A percentile compares a stretch with the other conserved stretches of the same genome.
These are phyloP conservation scores for Phaeotremella skinneri DNA, from an alignment of 768 basidiomycete species.

Conservation along the genomic window DNA sequence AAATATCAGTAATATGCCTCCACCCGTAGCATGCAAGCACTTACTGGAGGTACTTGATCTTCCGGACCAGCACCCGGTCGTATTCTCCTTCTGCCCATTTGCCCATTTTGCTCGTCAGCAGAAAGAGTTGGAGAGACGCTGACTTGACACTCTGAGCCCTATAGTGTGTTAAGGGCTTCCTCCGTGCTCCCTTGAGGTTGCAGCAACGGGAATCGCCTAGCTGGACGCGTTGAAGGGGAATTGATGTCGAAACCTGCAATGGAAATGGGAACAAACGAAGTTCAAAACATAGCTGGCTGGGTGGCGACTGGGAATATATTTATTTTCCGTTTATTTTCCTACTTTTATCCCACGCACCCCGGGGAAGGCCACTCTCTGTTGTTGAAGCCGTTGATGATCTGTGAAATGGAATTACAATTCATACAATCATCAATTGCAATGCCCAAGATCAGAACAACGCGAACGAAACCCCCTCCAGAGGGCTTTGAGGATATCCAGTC, in stretches of 20 bases:
- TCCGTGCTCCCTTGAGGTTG: conserved; percentile 6
- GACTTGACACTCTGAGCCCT: neutral
- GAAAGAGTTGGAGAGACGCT: neutral
- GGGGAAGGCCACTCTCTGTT: too few relatives aligned
- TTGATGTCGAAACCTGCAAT: neutral
- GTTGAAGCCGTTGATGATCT: too few relatives aligned
- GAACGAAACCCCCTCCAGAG: conserved; percentile 92
- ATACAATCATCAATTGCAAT: conserved; percentile 54
- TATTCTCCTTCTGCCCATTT: conserved; percentile 29
- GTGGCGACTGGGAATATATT: neutral
- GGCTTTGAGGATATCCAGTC: conserved; percentile 86
- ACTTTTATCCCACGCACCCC: too few relatives aligned
- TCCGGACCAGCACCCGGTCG: conserved; percentile 23
- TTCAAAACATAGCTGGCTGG: neutral
- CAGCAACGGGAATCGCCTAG: neutral
- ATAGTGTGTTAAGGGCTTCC: neutral
- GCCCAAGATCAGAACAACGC: conserved; percentile 89
- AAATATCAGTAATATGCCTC: neutral
- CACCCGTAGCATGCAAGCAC: conserved; percentile 4
- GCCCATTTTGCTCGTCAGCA: conserved; percentile 23
- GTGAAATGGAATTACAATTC: too few relatives aligned
- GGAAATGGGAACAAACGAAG: neutral
- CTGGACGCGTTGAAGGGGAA: conserved; percentile 5
- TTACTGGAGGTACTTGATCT: conserved; percentile 30
- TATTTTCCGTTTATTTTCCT: too few relatives aligned